Evolutionary conservation across 257 asterid genomes (phyloP).

Genomic region (Petunia secreta): DNA sequence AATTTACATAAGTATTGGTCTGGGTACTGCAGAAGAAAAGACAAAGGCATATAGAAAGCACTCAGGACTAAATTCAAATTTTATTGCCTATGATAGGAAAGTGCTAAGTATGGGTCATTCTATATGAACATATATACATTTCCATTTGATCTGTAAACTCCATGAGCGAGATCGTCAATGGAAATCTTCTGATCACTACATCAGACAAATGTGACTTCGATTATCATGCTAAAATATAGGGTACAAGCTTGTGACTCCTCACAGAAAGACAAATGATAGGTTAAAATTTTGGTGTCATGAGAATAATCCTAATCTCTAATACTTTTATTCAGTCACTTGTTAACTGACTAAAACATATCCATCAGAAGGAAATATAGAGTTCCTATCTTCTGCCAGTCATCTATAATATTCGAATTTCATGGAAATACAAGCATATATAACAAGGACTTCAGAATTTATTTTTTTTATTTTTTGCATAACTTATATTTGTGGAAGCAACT

Average conservation of each 20-base stretch:
- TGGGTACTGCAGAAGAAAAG: neutral
- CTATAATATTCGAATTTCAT: neutral
- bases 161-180: neutral
- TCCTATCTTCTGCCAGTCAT: neutral
- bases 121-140: neutral
- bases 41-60: neutral
- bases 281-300: neutral
- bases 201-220: neutral
- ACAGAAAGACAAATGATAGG: neutral
- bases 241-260: neutral
- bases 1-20: neutral
- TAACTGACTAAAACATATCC: neutral
- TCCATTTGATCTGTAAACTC: neutral
- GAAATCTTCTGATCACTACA: conserved; percentile 12
- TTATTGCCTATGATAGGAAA: neutral
- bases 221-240: neutral
- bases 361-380: too few species aligned
- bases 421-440: neutral
- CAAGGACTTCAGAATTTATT: neutral
- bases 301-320: neutral
- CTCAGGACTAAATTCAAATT: neutral
- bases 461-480: neutral
- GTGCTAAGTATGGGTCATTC: neutral
- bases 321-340: neutral
- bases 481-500: neutral